Conservation (phyloP, 2,329 filamentous ascomycete genomes). For the Fusarium nelsonii region DNA sequence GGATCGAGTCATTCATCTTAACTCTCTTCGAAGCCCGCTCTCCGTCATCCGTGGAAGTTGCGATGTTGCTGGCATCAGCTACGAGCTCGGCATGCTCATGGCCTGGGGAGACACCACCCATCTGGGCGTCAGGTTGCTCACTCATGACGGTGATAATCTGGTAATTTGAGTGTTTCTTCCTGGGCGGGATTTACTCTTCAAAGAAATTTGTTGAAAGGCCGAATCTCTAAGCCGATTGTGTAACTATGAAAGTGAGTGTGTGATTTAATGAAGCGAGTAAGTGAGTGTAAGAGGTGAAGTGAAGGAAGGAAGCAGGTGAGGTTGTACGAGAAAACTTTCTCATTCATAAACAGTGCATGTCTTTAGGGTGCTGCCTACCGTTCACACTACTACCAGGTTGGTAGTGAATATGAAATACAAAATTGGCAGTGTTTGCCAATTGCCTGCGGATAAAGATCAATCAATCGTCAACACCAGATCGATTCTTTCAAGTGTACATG, state of each 20-base stretch:
- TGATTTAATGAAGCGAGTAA: constrained; percentile 1
- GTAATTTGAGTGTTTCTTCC: not conserved
- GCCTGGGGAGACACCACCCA: constrained; percentile 39
- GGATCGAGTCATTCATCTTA: constrained; percentile 60
- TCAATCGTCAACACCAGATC: constrained; percentile 16
- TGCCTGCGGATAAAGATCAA: constrained; percentile 13
- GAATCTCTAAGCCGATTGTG: not conserved
- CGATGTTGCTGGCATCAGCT: constrained; percentile 34
- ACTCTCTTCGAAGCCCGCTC: constrained; percentile 69
- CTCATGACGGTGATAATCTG: constrained; percentile 43
- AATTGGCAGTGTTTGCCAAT: not conserved
- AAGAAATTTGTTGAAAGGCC: not conserved
- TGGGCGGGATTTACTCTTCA: not conserved
- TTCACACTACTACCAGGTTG: not conserved
- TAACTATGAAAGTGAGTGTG: constrained; percentile 13
- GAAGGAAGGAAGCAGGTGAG: constrained; percentile 2
- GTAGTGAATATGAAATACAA: not conserved
- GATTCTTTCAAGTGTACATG: constrained; percentile 3
- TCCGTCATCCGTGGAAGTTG: constrained; percentile 20
- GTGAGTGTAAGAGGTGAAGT: constrained; percentile 13
- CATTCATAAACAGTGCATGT: not conserved
- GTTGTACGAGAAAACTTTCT: not conserved
- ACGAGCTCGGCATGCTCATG: constrained; percentile 29
- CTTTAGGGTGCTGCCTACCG: not conserved
- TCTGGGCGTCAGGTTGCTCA: constrained; percentile 43